Conservation (phyloP, 140 eudicot species). For the Oenanthe javanica region DNA sequence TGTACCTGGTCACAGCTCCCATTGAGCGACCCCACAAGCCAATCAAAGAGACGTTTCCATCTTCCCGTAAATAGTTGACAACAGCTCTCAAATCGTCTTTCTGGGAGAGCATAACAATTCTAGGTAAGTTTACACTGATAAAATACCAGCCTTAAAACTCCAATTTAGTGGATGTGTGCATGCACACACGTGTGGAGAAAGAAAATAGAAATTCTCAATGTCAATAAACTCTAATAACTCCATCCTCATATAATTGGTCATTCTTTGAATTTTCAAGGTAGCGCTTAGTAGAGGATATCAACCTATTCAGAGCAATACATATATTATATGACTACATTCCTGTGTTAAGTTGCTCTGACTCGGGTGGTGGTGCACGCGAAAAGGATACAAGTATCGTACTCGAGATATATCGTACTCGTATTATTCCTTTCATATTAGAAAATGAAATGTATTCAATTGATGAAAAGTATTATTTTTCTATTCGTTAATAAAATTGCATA, state of each 20-base stretch:
- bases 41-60: conserved; percentile 84
- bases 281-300: background rate
- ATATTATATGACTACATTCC: background rate
- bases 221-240: background rate
- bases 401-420: background rate
- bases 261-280: background rate
- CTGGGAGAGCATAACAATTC: conserved; percentile 41
- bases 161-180: background rate
- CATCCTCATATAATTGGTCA: background rate
- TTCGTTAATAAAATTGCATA: background rate
- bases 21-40: conserved; percentile 99
- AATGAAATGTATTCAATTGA: no score
- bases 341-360: background rate
- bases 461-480: background rate
- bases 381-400: background rate
- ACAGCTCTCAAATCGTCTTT: conserved; percentile 88
- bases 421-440: background rate
- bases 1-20: conserved; percentile 98
- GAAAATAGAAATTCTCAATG: background rate
- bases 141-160: background rate
- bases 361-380: background rate
- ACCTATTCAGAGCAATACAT: background rate
- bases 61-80: conserved; percentile 78
- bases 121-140: background rate
- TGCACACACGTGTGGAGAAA: background rate